These are phyloP conservation scores for Zymoseptoria pseudotritici DNA, from an alignment of 2,329 filamentous ascomycete genomes.

Conservation along the genomic window DNA sequence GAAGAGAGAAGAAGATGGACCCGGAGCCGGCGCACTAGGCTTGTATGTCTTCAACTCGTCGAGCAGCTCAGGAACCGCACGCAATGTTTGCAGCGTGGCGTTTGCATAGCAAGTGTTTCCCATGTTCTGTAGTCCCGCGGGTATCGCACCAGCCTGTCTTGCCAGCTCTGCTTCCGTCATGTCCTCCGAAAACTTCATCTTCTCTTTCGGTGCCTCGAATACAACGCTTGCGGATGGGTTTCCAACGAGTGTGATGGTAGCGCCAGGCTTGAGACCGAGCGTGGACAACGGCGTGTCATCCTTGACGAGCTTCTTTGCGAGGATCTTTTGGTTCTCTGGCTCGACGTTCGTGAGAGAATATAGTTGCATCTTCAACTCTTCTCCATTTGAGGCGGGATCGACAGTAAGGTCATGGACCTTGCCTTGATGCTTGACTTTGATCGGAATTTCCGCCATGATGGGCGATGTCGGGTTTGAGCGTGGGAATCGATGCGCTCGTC, in stretches of 20 bases:
- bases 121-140: conserved; percentile 81
- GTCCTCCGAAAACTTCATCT: conserved; percentile 85
- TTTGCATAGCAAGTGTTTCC: conserved; percentile 99
- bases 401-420: conserved; percentile 94
- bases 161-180: conserved; percentile 94
- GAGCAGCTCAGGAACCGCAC: conserved; percentile 84
- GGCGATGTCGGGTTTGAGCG: background rate
- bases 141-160: conserved; percentile 71
- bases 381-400: conserved; percentile 73
- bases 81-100: conserved; percentile 87
- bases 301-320: conserved; percentile 92
- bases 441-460: conserved; percentile 27
- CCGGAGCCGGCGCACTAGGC: conserved; percentile 15
- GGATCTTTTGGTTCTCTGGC: conserved; percentile 89
- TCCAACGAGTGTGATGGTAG: conserved; percentile 94
- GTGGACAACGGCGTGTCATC: conserved; percentile 83
- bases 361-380: conserved; percentile 91
- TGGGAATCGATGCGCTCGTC: background rate
- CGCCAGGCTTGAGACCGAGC: conserved; percentile 76
- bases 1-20: conserved; percentile 25
- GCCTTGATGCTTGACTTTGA: conserved; percentile 89
- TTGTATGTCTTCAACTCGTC: conserved; percentile 62
- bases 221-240: conserved; percentile 63
- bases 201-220: conserved; percentile 64
- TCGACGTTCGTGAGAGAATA: conserved; percentile 94